Evolutionary conservation across 192 early-diverging fungal species (phyloP).

Genomic region (Linnemannia schmuckeri): DNA sequence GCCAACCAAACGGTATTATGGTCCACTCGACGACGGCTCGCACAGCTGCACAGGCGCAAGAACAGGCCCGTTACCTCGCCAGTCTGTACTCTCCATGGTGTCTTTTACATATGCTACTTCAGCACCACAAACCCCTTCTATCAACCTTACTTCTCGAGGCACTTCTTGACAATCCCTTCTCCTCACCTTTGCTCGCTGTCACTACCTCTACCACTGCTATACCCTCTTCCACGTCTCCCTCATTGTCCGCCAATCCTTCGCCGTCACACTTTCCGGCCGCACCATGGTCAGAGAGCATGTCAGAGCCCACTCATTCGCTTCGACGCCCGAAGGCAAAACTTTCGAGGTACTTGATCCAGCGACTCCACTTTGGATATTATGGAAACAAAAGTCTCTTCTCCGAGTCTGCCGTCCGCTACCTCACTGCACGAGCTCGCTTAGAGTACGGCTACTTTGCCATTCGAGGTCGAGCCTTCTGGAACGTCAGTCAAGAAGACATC

Average conservation of each 20-base stretch:
- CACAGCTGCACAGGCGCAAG: constrained; percentile 5
- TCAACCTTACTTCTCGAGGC: constrained; percentile 35
- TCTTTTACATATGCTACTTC: constrained; percentile 41
- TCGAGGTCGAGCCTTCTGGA: constrained; percentile 50
- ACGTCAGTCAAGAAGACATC: constrained; percentile 23
- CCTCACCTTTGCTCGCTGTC: background rate
- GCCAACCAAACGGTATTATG: background rate
- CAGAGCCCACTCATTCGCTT: background rate
- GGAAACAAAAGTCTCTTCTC: constrained; percentile 26
- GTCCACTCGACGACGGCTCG: background rate
- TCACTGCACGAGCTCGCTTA: constrained; percentile 47
- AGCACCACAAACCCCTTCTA: constrained; percentile 21
- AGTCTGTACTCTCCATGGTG: constrained; percentile 41
- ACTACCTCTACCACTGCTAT: background rate
- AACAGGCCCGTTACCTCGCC: constrained; percentile 25
- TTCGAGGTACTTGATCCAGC: constrained; percentile 37
- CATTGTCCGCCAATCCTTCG: background rate
- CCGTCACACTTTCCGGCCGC: constrained; percentile 14
- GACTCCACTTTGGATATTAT: constrained; percentile 52
- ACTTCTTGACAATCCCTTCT: constrained; percentile 16
- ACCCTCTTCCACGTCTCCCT: background rate
- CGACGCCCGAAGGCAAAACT: constrained; percentile 20
- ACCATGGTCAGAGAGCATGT: constrained; percentile 5
- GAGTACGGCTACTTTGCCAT: constrained; percentile 51
- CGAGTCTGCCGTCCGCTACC: constrained; percentile 38